Evolutionary conservation across 352 stramenopile genomes (phyloP).

Genomic region (Blastocystis sp.): DNA sequence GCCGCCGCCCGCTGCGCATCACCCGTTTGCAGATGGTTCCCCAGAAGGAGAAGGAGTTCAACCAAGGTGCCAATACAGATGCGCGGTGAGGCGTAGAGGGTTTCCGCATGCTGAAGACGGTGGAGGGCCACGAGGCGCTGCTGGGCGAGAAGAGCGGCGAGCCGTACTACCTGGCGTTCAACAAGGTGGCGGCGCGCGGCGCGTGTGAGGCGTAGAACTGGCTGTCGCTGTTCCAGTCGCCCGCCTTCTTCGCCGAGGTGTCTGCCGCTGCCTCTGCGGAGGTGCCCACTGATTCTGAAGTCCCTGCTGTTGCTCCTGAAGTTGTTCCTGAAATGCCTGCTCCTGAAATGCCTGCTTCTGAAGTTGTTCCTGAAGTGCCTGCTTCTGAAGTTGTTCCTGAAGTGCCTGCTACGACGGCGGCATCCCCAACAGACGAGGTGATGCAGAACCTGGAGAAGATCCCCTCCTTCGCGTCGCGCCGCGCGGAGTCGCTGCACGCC

Average conservation of each 20-base stretch:
- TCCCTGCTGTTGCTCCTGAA: neutral
- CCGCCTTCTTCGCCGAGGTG: neutral
- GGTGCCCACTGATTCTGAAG: neutral
- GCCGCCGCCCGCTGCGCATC: neutral
- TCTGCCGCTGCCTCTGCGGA: too few relatives aligned
- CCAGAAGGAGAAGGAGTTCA: neutral
- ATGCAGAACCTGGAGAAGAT: too few relatives aligned
- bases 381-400: neutral
- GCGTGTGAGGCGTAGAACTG: too few relatives aligned
- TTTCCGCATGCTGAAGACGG: constrained; percentile 6
- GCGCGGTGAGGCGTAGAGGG: too few relatives aligned
- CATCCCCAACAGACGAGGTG: neutral
- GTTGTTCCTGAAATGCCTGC: neutral
- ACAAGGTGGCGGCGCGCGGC: neutral
- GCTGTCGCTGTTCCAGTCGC: neutral
- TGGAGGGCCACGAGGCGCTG: neutral
- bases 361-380: neutral
- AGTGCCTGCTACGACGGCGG: neutral
- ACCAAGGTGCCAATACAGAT: neutral
- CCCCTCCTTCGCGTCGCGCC: neutral
- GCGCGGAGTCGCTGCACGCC: neutral
- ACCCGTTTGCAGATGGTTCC: neutral
- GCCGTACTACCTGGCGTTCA: neutral
- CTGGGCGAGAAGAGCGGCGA: neutral
- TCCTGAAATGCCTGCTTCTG: neutral